Evolutionary conservation across 2,329 filamentous ascomycete genomes (phyloP), one percentile per base, ranked within the genome.

Genomic region (Ciborinia camelliae): DNA sequence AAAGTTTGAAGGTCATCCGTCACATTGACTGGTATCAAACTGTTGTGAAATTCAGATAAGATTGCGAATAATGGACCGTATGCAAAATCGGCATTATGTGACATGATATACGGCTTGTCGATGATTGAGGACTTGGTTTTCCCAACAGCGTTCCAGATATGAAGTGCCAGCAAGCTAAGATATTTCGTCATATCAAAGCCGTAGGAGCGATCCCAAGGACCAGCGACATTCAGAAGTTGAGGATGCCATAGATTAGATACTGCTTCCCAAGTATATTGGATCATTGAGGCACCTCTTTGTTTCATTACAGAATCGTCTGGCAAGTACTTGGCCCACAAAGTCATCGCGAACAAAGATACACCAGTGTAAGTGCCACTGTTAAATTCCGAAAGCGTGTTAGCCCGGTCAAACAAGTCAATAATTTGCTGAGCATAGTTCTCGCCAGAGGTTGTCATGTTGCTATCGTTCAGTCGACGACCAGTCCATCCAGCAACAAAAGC

Each of bases 151-250:
- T 81, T 80, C 85, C 85, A 88, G 67, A 88, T 79, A 75, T 84
- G 84, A 18, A 84, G 72, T 0, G 81, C 81, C 72, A 87, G 80
- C 57, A 88, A 78, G 61, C 82, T 82, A 4, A 87, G 72, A 69
- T 88, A 88, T 8, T 80, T 76, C 63, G 85, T 86, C 85, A 88
- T 86, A 66, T 88, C 85, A 65, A 82, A 87, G 0, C 85, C 85
- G 67, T 88, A 88, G 0, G 81, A 78, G 0, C 86, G 81, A 72
- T 88, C 86, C 86, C 86, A 88, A 0, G 86, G 86, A 0, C 86
- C 86, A 2, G 85, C 85, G 55, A 87, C 79, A 66, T 88, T 88
- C 68, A 80, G 82, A 75, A 88, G 73, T 2, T 80, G 78, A 0
- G 85, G 81, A 62, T 87, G 83, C 77, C 84, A 88, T 1, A 88